A percentile compares a stretch with the other conserved stretches of the same genome.
phyloP scores from a whole-genome alignment of 106 monocot species.

The Allium fistulosum region DNA sequence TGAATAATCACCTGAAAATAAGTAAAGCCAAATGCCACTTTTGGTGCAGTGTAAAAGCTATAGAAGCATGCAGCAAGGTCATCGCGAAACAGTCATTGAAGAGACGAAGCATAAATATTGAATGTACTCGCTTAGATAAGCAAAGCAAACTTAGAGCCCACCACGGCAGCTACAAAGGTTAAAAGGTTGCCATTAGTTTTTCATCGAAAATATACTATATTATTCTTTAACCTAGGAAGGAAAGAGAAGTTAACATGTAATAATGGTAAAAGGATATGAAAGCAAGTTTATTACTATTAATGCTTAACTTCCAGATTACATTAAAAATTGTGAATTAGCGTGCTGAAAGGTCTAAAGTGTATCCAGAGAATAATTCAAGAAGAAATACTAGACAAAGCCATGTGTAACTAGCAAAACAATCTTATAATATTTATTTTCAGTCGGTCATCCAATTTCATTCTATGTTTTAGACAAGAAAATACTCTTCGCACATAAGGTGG shows the following conservation, averaged over 20 bases:
- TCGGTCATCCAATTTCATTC: no score
- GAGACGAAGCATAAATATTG: constrained; percentile 92
- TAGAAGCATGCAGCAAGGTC: constrained; percentile 68
- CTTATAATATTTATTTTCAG: no score
- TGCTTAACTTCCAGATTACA: no score
- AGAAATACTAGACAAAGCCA: no score
- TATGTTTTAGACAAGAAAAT: no score
- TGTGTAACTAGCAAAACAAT: no score
- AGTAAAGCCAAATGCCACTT: constrained; percentile 79
- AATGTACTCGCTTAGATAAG: constrained; percentile 93
- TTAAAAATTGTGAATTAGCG: no score
- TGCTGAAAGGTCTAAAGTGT: no score
- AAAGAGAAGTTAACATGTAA: background rate
- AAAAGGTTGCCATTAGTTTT: background rate
- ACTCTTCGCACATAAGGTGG: no score
- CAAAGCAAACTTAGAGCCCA: constrained; percentile 87
- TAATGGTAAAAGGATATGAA: background rate
- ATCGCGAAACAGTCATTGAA: constrained; percentile 98
- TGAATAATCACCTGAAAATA: constrained; percentile 69
- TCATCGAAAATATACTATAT: background rate
- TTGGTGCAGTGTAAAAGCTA: constrained; percentile 55
- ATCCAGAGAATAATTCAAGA: no score
- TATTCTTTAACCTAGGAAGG: background rate
- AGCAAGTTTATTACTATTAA: background rate
- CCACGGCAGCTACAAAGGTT: constrained; percentile 70